A percentile compares a stretch with the other conserved stretches of the same genome.
Conservation (phyloP, 2,329 filamentous ascomycete species). For the Grosmannia penicillata region DNA sequence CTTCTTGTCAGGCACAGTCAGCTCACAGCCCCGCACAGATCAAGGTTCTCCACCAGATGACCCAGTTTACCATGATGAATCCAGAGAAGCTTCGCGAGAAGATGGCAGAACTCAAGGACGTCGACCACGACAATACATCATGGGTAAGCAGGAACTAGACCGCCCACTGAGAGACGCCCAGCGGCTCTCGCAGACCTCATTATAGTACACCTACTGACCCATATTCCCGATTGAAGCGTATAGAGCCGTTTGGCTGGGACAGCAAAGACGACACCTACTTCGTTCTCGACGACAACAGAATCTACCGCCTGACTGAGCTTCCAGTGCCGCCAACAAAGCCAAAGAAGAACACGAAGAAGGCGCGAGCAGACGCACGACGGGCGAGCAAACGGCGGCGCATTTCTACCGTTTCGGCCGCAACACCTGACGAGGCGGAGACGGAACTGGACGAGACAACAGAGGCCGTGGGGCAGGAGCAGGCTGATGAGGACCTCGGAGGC, state of each 20-base stretch:
- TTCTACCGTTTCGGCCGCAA: conserved; percentile 23
- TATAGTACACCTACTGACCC: not conserved
- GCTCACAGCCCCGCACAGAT: conserved; percentile 26
- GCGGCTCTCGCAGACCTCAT: too few species aligned
- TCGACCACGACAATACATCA: conserved; percentile 68
- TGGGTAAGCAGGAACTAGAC: conserved; percentile 72
- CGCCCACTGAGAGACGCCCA: too few species aligned
- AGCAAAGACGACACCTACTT: conserved; percentile 74
- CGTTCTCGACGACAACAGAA: conserved; percentile 81
- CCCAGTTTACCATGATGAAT: conserved; percentile 76
- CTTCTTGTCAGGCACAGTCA: too few species aligned
- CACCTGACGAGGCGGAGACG: conserved; percentile 21
- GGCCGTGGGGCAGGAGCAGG: conserved; percentile 7
- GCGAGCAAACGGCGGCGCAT: conserved; percentile 59
- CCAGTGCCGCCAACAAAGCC: conserved; percentile 45
- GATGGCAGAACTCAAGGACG: conserved; percentile 70
- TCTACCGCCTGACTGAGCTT: conserved; percentile 78
- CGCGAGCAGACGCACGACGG: conserved; percentile 48
- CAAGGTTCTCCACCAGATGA: conserved; percentile 72
- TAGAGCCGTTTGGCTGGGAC: conserved; percentile 82
- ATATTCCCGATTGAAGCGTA: conserved; percentile 35
- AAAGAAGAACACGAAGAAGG: conserved; percentile 49
- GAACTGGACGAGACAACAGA: conserved; percentile 17
- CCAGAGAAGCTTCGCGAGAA: conserved; percentile 75
- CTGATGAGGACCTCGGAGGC: conserved; percentile 53